These are phyloP conservation scores for Naematelia encephala DNA, from an alignment of 768 basidiomycete genomes.

Conservation along the genomic window DNA sequence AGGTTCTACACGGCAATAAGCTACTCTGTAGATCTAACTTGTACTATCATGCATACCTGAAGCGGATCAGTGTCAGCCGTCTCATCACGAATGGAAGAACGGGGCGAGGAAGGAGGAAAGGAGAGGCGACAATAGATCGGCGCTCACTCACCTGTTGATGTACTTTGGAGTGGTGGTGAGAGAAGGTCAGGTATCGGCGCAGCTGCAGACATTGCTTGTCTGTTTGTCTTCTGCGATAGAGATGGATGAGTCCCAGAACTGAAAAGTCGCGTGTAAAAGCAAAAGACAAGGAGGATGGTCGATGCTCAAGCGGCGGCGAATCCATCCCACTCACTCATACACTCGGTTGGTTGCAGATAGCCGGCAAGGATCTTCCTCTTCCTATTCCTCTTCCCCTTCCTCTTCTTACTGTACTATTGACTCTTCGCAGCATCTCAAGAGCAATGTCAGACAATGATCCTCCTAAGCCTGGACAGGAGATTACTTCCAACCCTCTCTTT, in stretches of 20 bases:
- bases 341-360: too few species aligned
- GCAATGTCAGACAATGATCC: background rate
- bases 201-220: slow-evolving; percentile 11
- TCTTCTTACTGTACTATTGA: background rate
- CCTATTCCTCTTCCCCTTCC: background rate
- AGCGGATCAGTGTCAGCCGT: background rate
- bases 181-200: slow-evolving; percentile 26
- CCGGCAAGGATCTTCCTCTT: too few species aligned
- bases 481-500: slow-evolving; percentile 28
- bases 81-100: background rate
- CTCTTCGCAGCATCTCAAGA: background rate
- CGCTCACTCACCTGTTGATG: slow-evolving; percentile 8
- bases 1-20: too few species aligned
- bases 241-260: too few species aligned
- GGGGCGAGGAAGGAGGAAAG: background rate
- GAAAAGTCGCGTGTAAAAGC: too few species aligned
- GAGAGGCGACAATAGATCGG: too few species aligned
- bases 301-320: too few species aligned
- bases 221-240: too few species aligned
- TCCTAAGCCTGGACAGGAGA: background rate
- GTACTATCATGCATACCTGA: too few species aligned
- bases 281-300: too few species aligned
- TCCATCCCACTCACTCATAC: too few species aligned
- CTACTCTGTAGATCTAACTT: too few species aligned
- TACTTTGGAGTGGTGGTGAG: slow-evolving; percentile 9